Base-by-base conservation (phyloP, 2,329 filamentous ascomycete genomes). In the Phaeosphaeria sp. region DNA sequence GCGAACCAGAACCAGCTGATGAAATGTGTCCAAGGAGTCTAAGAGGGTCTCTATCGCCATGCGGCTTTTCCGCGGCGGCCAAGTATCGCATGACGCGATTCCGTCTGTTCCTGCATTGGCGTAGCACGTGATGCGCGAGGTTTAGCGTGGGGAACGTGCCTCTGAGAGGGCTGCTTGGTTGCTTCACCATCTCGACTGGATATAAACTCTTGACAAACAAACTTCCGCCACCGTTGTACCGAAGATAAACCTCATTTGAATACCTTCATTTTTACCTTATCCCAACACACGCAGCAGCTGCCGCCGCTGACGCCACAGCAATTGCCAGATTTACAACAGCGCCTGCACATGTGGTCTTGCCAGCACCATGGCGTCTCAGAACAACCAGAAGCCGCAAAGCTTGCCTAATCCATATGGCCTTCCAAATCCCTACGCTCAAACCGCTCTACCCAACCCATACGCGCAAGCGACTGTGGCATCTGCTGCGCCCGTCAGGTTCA, bases 401-500 rank as follows among this genome's bases (percentile, higher is more conserved):
- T 54, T 72, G 53, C 71, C 69, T 20, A 70, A 71, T 27, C 67
- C 62, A n/a, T 66, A 69, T 55, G 63, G 58, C 54, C 58, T 67
- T 2, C 67, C 68, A 9, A 72, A 71, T 30, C 68, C 69, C 6
- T 73, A 74, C 58, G 69, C 61, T 33, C 57, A 62, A 57, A 56
- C 56, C 55, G 61, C 62, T 58, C 66, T 71, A 49, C 67, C 69
- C 1, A 73, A 73, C 50, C 67, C 69, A n/a, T 72, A 72, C 55
- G 67, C 66, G 25, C 51, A 58, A 42, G 68, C 63, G 18, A 67
- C 71, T 41, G 68, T 72, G 43, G 64, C 63, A 52, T 67, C 68
- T 46, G 66, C 66, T 59, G 64, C 69, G 56, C 71, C 69, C 58
- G 67, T 69, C 62, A 65, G 62, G 23, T 68, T 63, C 56, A 64